Evolutionary conservation across 2,329 filamentous ascomycete species (phyloP), one percentile per base, ranked within the genome.

Genomic region (Meredithiella fracta): DNA sequence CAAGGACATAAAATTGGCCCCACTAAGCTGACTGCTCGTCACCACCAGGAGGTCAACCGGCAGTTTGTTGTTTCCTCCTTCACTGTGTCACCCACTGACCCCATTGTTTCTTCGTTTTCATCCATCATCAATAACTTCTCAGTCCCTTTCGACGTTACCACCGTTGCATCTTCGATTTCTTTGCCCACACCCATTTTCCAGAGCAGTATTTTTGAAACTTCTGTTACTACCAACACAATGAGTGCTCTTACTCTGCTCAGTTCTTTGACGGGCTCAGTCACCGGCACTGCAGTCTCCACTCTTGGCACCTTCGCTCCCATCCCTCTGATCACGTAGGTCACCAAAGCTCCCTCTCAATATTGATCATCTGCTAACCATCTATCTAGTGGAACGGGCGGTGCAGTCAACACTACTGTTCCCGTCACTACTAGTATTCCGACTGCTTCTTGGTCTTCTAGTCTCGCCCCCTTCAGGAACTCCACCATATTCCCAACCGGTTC

Each of bases 191-290:
- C n/a, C 9, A 14, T 15, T 40, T 9, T 38, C 34, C 50, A 37
- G 17, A 15, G n/a, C 11, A 52, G 20, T 23, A 15, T 38, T 38
- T 26, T 31, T 52, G 29, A 29, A 26, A 50, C 53, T 37, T 42
- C 47, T 4, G 42, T 51, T 40, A 54, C 31, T 47, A 55, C 56
- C 34, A 25, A 37, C 34, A 58, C 50, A 9, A 60, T 55, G 40
- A 58, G 51, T 20, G 49, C 38, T 38, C 34, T 58, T 37, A 53
- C 51, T 37, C 54, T 58, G 25, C 42, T 38, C 31, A 51, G 58
- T 25, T 57, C 57, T 22, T 51, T 49, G 7, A 42, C 47, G 40
- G 37, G 54, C 20, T 50, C 54, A 17, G 54, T 49, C 8, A 49
- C 49, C 47, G 37, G 54, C 20, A 53, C 57, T 5, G 26, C 47